Evolutionary conservation across 257 asterid genomes (phyloP).

Genomic region (Hygrophila difformis): DNA sequence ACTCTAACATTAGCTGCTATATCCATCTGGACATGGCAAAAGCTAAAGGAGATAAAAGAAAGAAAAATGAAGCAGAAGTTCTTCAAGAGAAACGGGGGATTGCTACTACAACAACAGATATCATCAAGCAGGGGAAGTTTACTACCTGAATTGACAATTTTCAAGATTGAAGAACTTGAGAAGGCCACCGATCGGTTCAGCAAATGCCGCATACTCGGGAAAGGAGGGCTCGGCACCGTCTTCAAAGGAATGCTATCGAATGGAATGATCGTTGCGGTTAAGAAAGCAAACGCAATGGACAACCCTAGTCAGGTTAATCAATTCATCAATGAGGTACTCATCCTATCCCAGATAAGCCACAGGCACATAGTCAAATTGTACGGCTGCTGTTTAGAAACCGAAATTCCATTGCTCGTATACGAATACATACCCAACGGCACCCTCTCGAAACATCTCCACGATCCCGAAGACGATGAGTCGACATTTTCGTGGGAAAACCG

Average conservation of each 20-base stretch:
- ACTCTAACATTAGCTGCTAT: too few relatives aligned
- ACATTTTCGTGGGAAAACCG: too few relatives aligned
- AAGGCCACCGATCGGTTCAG: slow-evolving; percentile 29
- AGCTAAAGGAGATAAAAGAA: slow-evolving; percentile 13
- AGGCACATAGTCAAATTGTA: slow-evolving; percentile 24
- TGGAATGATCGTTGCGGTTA: too few relatives aligned
- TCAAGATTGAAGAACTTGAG: too few relatives aligned
- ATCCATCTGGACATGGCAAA: too few relatives aligned
- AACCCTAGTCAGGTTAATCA: slow-evolving; percentile 20
- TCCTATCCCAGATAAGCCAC: slow-evolving; percentile 37
- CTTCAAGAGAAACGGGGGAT: slow-evolving; percentile 34
- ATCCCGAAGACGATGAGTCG: slow-evolving; percentile 18
- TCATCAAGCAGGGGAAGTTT: too few relatives aligned
- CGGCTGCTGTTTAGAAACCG: too few relatives aligned
- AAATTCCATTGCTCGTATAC: too few relatives aligned
- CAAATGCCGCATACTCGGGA: slow-evolving; percentile 21
- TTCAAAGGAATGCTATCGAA: slow-evolving; percentile 29
- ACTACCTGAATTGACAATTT: too few relatives aligned
- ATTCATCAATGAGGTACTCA: too few relatives aligned
- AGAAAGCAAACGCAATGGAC: slow-evolving; percentile 25
- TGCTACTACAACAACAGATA: slow-evolving; percentile 24
- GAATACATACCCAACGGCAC: slow-evolving; percentile 27
- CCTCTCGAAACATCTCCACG: slow-evolving; percentile 23
- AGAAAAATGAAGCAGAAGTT: slow-evolving; percentile 17
- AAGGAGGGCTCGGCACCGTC: too few relatives aligned